Conservation (phyloP, 768 basidiomycete species). For the Cubamyces lactineus region DNA sequence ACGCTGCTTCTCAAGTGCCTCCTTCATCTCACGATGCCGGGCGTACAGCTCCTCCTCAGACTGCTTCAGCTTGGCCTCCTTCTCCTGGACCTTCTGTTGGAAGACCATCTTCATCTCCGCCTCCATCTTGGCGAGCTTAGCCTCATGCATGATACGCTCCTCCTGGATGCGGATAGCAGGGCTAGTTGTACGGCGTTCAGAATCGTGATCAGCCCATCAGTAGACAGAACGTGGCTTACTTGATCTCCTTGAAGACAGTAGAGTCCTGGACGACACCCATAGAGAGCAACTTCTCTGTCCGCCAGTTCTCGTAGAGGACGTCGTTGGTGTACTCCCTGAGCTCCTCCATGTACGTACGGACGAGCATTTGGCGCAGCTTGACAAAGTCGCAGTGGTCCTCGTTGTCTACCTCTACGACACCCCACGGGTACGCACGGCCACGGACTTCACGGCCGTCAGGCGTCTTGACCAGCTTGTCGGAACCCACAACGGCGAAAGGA, state of each 20-base stretch:
- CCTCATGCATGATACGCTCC: conserved; percentile 94
- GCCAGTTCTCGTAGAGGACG: conserved; percentile 96
- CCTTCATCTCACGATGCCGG: conserved; percentile 99
- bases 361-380: conserved; percentile 98
- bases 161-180: conserved; percentile 96
- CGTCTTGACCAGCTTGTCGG: conserved; percentile 78
- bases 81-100: conserved; percentile 99
- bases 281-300: conserved; percentile 91
- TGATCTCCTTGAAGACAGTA: conserved; percentile 98
- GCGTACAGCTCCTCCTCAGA: conserved; percentile 99
- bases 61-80: conserved; percentile 98
- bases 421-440: conserved; percentile 97
- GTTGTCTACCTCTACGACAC: conserved; percentile 98
- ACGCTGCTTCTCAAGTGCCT: conserved; percentile 96
- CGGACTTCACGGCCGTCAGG: conserved; percentile 92
- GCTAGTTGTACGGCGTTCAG: conserved; percentile 46
- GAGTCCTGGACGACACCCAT: conserved; percentile 99
- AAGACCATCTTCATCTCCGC: conserved; percentile 99
- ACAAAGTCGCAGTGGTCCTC: conserved; percentile 99
- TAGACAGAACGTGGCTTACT: conserved; percentile 59
- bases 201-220: not conserved
- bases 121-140: conserved; percentile 99
- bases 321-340: conserved; percentile 96
- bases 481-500: conserved; percentile 98
- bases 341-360: conserved; percentile 99